Base-by-base conservation (phyloP, 1,139 yeast genomes). In the Pichia sp. region DNA sequence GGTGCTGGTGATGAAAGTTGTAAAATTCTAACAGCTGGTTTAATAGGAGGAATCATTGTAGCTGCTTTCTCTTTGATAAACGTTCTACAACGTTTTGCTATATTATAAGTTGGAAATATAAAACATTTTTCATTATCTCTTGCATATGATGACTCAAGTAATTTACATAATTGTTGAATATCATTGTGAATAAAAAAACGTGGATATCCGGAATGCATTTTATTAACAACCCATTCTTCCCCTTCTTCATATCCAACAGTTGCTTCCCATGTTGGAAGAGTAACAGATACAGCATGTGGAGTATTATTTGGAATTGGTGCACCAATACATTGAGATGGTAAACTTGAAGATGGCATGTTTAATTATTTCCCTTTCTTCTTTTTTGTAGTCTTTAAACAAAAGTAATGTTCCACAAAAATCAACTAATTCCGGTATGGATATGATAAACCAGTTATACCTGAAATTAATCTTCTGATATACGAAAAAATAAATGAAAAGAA, bases 171-270 rank as follows among this genome's bases (percentile, higher is more conserved):
- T 51, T 79, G 75, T 59, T 81, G 81, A 53, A 90, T 84, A 46
- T 76, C 72, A 42, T 74, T 69, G 61, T 90, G 96, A 50, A 87
- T 78, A 65, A 83, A 87, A 62, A 87, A 89, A 44, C 95, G 68
- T 2, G 97, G 97, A 63, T 90, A 90, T 1, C 97, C 97, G 3
- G 92, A 78, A 46, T 71, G 71, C 94, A 90, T 84, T 60, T 80
- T 78, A 40, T 71, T 67, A n/a, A 82, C 80, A 5, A 90, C 90
- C 87, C 92, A 82, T 22, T 75, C 81, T 58, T 84, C 79, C 10
- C 96, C 96, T 64, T 86, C 94, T 63, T 90, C 97, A 59, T 90
- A 90, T 6, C 87, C 96, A 4, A 90, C 86, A 11, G 86, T 86
- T 32, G 95, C 89, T 43, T 79, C 86, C 97, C 97, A 90, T 0